These are phyloP conservation scores for Calonectria ilicicola DNA, from an alignment of 2,329 filamentous ascomycete species.

Conservation along the genomic window DNA sequence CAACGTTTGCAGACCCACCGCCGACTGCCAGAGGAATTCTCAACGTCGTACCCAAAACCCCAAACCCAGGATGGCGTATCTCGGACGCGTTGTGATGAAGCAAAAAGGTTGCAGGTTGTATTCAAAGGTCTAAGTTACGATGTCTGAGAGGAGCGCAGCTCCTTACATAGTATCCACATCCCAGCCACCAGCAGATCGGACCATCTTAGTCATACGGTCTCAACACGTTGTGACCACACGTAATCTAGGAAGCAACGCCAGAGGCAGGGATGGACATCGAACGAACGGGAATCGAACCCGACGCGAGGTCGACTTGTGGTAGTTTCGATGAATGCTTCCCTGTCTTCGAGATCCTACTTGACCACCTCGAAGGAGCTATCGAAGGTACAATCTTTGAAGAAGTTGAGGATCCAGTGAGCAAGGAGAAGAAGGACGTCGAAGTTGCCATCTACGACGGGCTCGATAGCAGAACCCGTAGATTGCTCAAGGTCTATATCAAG, in stretches of 20 bases:
- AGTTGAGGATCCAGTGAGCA: not conserved
- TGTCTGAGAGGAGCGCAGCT: not conserved
- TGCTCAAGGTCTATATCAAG: not conserved
- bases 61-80: too few species aligned
- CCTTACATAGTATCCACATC: conserved; percentile 5
- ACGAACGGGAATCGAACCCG: too few species aligned
- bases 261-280: too few species aligned
- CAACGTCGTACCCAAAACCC: too few species aligned
- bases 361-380: not conserved
- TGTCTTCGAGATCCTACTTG: conserved; percentile 1
- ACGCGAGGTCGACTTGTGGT: not conserved
- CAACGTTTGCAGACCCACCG: too few species aligned
- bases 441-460: conserved; percentile 1
- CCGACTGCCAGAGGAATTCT: too few species aligned
- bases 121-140: not conserved
- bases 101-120: too few species aligned
- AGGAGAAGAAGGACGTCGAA: not conserved
- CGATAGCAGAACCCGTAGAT: not conserved
- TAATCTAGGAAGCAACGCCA: too few species aligned
- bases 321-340: not conserved
- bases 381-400: not conserved
- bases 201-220: not conserved
- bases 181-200: not conserved
- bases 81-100: too few species aligned
- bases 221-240: too few species aligned